Evolutionary conservation across 768 basidiomycete species (phyloP), one percentile per base, ranked within the genome.

Genomic region (Pilatotrama ljubarskyi): DNA sequence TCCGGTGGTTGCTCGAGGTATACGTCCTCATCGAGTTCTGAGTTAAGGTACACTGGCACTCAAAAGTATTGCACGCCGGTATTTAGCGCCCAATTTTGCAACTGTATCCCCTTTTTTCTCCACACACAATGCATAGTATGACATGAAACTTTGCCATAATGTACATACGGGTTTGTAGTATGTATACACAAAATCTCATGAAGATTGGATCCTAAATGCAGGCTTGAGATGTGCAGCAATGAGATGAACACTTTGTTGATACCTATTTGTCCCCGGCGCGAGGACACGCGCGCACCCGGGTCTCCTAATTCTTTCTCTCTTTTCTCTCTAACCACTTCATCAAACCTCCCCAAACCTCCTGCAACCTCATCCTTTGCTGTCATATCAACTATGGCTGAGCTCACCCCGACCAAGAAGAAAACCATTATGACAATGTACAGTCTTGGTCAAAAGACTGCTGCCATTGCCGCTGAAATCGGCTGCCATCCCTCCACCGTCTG

Each of bases 1-100:
- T 64, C 26, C 0, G 69, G 65, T 0, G 67, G 68, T 29, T 55
- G 43, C 11, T 50, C 47, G 18, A 58, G 48, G 41, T 58, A 58
- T 29, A 58, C 44, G 4, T 32, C 14, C 29, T 63, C 55, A 2
- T 51, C 36, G 36, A 67, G 60, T 0, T 63, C 55, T 1, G 51
- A 29, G 0, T 64, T 65, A 0, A 62, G 29, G 14, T 43, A 43
- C 42, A 43, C 13, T 43, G 42, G 22, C 42, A 17, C 42, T 43
- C 42, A 43, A 43, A 43, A 43, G 22, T n/a, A 43, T 43, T 43
- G 17, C 42, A 43, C 17, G 42, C 22, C n/a, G n/a, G n/a, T 9
- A 18, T n/a, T n/a, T n/a, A n/a, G 17, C 42, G 42, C 42, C n/a
- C 42, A n/a, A 15, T 43, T 43, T n/a, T 43, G 5, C n/a, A n/a